Percentiles rank a stretch among this genome's conserved stretches.
These are phyloP conservation scores for Clarireedia sp. DNA, from an alignment of 2,329 filamentous ascomycete genomes.

Conservation along the genomic window DNA sequence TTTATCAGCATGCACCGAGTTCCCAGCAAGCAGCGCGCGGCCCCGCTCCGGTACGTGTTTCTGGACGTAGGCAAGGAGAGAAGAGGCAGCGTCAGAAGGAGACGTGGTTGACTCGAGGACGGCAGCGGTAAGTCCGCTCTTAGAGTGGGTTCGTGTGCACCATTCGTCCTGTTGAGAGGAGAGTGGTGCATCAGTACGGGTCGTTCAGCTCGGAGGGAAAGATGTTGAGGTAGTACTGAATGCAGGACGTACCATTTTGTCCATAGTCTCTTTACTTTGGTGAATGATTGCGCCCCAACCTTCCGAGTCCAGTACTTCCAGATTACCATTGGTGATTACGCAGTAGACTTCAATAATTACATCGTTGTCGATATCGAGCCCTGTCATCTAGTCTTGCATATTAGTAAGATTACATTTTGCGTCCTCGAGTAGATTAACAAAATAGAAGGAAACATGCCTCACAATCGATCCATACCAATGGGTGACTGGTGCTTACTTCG, in stretches of 20 bases:
- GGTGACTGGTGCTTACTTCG: slow-evolving; percentile 7
- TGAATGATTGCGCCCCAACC: slow-evolving; percentile 80
- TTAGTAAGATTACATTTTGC: slow-evolving; percentile 5
- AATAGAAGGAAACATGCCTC: slow-evolving; percentile 3
- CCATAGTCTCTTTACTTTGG: slow-evolving; percentile 60
- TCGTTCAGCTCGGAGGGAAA: no score
- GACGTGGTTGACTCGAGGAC: slow-evolving; percentile 68
- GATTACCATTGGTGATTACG: slow-evolving; percentile 74
- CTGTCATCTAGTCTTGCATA: slow-evolving; percentile 73
- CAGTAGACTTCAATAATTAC: slow-evolving; percentile 88
- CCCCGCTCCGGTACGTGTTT: slow-evolving; percentile 58
- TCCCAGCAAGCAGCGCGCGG: slow-evolving; percentile 74
- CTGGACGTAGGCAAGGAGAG: slow-evolving; percentile 71
- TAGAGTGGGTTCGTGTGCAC: slow-evolving; percentile 74
- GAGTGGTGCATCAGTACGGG: neutral
- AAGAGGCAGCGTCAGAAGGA: slow-evolving; percentile 58
- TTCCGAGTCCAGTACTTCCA: slow-evolving; percentile 64
- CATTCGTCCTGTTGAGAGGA: slow-evolving; percentile 54
- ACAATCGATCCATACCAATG: slow-evolving; percentile 14
- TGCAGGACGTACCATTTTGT: slow-evolving; percentile 49
- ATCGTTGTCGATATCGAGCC: slow-evolving; percentile 68
- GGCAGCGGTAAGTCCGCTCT: slow-evolving; percentile 71
- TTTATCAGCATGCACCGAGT: slow-evolving; percentile 85
- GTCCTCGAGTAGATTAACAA: slow-evolving; percentile 1
- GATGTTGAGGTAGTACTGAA: neutral